Conservation (phyloP, 768 basidiomycete genomes). For the Termitomyces sp. region DNA sequence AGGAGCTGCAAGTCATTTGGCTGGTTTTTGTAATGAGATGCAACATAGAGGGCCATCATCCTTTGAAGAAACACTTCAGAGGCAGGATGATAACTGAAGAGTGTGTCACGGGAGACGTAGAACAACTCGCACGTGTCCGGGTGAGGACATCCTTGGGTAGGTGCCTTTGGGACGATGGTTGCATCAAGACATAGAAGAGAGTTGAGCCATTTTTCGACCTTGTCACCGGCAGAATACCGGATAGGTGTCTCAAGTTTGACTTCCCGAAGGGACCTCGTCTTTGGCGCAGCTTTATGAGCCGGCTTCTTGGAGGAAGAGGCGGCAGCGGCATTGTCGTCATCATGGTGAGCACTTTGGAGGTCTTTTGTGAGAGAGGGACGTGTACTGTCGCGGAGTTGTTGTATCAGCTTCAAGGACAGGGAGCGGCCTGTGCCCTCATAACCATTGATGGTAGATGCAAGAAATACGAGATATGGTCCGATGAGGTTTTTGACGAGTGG, state of each 20-base stretch:
- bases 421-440: slow-evolving; percentile 99
- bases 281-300: slow-evolving; percentile 47
- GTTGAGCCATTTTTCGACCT: slow-evolving; percentile 95
- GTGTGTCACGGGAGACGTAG: slow-evolving; percentile 91
- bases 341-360: slow-evolving; percentile 29
- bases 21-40: slow-evolving; percentile 98
- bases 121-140: slow-evolving; percentile 92
- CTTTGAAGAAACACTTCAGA: slow-evolving; percentile 97
- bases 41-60: slow-evolving; percentile 98
- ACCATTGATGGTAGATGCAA: slow-evolving; percentile 99
- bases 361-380: slow-evolving; percentile 74
- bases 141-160: slow-evolving; percentile 80
- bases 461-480: slow-evolving; percentile 95
- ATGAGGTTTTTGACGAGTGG: slow-evolving; percentile 94
- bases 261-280: slow-evolving; percentile 79
- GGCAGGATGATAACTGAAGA: slow-evolving; percentile 96
- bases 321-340: slow-evolving; percentile 24
- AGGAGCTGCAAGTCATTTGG: slow-evolving; percentile 98
- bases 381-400: slow-evolving; percentile 91
- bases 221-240: slow-evolving; percentile 82
- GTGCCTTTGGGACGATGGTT: slow-evolving; percentile 42
- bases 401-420: slow-evolving; percentile 94
- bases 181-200: slow-evolving; percentile 87
- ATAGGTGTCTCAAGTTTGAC: slow-evolving; percentile 95
- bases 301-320: slow-evolving; percentile 48